Conservation (phyloP, 2,329 filamentous ascomycete species). For the Arthrobotrys conoides region DNA sequence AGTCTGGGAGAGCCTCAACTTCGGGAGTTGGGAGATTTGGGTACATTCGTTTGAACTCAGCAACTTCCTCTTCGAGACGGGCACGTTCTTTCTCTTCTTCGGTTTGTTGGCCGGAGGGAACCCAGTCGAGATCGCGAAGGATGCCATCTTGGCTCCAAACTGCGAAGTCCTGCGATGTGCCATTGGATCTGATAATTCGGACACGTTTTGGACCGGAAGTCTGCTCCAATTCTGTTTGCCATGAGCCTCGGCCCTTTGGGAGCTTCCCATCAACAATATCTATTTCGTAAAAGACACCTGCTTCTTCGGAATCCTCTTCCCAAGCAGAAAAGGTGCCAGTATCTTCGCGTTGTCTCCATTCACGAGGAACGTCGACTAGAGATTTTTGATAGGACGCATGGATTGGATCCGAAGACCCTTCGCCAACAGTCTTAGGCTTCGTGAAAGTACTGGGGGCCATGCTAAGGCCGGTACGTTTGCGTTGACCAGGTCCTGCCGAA, state of each 20-base stretch:
- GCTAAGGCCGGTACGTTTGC: neutral
- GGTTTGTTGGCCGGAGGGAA: constrained; percentile 9
- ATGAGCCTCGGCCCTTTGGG: constrained; percentile 52
- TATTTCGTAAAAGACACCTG: constrained; percentile 50
- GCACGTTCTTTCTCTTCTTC: neutral
- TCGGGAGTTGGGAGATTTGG: constrained; percentile 11
- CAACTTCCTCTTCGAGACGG: constrained; percentile 1
- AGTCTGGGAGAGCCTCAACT: constrained; percentile 22
- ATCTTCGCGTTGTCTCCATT: constrained; percentile 44
- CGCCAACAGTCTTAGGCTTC: constrained; percentile 30
- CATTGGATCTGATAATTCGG: constrained; percentile 37
- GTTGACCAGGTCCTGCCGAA: neutral
- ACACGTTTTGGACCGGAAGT: constrained; percentile 51
- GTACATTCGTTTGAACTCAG: constrained; percentile 2
- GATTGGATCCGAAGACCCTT: constrained; percentile 37
- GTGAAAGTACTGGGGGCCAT: constrained; percentile 32
- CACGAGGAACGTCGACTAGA: constrained; percentile 40
- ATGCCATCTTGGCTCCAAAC: constrained; percentile 50
- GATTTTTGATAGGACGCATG: constrained; percentile 50
- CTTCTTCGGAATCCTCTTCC: constrained; percentile 53
- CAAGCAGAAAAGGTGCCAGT: constrained; percentile 49
- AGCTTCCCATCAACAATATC: constrained; percentile 55
- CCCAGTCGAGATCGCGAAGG: constrained; percentile 47
- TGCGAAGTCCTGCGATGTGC: constrained; percentile 42
- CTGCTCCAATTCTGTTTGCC: constrained; percentile 53